Percentiles rank a stretch among this genome's conserved stretches.
These are phyloP conservation scores for Pleurozium schreberi DNA, from an alignment of 225 moss, liverwort and hornwort species.

Conservation along the genomic window DNA sequence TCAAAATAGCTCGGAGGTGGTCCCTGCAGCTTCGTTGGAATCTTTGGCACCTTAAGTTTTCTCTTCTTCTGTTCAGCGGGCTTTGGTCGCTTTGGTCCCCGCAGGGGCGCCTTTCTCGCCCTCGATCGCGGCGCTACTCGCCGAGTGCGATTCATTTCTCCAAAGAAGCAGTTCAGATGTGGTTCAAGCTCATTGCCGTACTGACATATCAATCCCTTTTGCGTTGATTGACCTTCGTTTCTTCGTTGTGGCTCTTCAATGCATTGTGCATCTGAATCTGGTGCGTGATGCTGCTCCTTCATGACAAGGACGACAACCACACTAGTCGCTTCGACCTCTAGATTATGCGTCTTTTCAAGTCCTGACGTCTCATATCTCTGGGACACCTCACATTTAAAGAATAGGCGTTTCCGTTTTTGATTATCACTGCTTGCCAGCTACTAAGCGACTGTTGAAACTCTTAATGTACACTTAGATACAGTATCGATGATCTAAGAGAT, in stretches of 20 bases:
- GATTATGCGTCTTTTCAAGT: constrained; percentile 16
- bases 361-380: constrained; percentile 26
- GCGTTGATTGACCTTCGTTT: neutral
- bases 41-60: constrained; percentile 14
- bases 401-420: neutral
- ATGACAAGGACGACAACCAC: neutral
- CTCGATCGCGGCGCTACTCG: neutral
- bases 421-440: neutral
- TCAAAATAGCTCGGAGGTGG: constrained; percentile 10
- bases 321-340: constrained; percentile 12
- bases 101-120: neutral
- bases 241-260: neutral
- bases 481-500: neutral
- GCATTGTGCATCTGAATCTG: neutral
- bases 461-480: neutral
- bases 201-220: neutral
- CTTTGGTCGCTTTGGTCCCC: constrained; percentile 9
- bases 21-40: neutral
- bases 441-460: neutral
- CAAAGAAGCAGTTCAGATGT: neutral
- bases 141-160: constrained; percentile 13
- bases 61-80: neutral
- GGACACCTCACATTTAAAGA: neutral
- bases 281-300: neutral
- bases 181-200: neutral